Conservation (phyloP, 2,329 filamentous ascomycete genomes). For the Alternaria sp. region DNA sequence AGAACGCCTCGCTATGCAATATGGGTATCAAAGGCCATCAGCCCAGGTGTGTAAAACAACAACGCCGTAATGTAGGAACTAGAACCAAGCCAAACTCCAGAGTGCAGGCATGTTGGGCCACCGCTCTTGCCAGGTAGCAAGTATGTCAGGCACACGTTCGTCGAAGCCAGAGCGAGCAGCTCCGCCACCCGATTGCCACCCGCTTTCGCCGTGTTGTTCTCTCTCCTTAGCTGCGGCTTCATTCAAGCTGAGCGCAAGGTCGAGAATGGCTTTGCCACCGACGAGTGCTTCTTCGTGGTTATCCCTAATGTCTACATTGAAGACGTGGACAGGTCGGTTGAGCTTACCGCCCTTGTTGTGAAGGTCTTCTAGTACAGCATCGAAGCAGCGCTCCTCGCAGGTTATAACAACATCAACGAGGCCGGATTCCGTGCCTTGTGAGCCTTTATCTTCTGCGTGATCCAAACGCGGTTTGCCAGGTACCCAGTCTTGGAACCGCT, state of each 20-base stretch:
- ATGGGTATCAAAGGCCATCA: slow-evolving; percentile 33
- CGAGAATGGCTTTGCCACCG: slow-evolving; percentile 89
- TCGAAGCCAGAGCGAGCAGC: slow-evolving; percentile 81
- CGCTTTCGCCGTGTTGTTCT: slow-evolving; percentile 67
- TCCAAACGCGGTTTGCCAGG: slow-evolving; percentile 84
- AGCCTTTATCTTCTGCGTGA: slow-evolving; percentile 74
- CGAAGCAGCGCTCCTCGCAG: slow-evolving; percentile 97
- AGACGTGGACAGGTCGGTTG: slow-evolving; percentile 94
- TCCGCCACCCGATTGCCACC: slow-evolving; percentile 70
- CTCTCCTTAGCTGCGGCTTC: slow-evolving; percentile 80
- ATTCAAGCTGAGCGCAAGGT: slow-evolving; percentile 87
- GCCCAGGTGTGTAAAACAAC: slow-evolving; percentile 7
- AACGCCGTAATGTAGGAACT: slow-evolving; percentile 14
- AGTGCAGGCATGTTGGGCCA: slow-evolving; percentile 91
- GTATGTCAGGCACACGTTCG: slow-evolving; percentile 88
- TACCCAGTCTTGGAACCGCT: slow-evolving; percentile 98
- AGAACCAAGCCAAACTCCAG: slow-evolving; percentile 97
- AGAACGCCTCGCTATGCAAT: slow-evolving; percentile 37
- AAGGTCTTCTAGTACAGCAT: slow-evolving; percentile 94
- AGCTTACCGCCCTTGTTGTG: slow-evolving; percentile 83
- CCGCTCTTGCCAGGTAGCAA: slow-evolving; percentile 91
- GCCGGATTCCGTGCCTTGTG: slow-evolving; percentile 82
- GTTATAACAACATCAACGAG: slow-evolving; percentile 95
- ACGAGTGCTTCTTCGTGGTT: slow-evolving; percentile 96
- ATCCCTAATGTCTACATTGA: slow-evolving; percentile 98